Base-by-base conservation (phyloP, 257 asterid genomes). In the Ilex asprella region DNA sequence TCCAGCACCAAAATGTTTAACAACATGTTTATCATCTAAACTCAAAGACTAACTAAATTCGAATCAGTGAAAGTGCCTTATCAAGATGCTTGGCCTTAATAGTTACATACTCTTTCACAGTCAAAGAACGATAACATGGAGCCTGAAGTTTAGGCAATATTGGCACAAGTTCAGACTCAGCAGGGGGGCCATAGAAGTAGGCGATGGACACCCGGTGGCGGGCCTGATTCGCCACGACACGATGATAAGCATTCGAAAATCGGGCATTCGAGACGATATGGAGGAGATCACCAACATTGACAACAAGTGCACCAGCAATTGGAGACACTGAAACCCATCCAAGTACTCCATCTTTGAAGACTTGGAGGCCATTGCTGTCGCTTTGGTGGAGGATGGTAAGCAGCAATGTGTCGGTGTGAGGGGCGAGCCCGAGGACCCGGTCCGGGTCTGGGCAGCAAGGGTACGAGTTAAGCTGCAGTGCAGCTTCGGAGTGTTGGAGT, bases 401-500 rank as follows among this genome's bases (percentile, higher is more conserved):
- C 5, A 85, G 86, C 14, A 76, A 51, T 0, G 97, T 71, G 49
- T 91, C 97, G 0, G 97, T 91, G 71, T 91, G 96, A 0, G 96
- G 91, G 39, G 91, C 94, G 51, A 91, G 71, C 13, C 97, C 97
- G 21, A 91, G 58, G 15, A 94, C 87, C 1, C 27, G 82, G 16
- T 54, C 72, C 56, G 96, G 91, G 82, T 82, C 79, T 8, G 96
- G 97, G 65, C 97, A 91, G 12, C 76, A 64, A 30, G 97, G 97
- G 70, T 82, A 91, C 0, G 97, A 90, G 53, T 87, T 87, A 5
- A 91, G 81, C 59, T 88, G 96, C 69, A 91, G 31, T 32, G 91
- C 86, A 43, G 83, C 83, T 35, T 60, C 69, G 2, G 88, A 80
- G 67, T 72, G 61, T 58, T 59, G 44, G 0, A 52, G 31, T 2